Percentiles rank a stretch among this genome's conserved stretches.
These are phyloP conservation scores for Ceratocystis eucalypticola DNA, from an alignment of 2,329 filamentous ascomycete species.

Conservation along the genomic window DNA sequence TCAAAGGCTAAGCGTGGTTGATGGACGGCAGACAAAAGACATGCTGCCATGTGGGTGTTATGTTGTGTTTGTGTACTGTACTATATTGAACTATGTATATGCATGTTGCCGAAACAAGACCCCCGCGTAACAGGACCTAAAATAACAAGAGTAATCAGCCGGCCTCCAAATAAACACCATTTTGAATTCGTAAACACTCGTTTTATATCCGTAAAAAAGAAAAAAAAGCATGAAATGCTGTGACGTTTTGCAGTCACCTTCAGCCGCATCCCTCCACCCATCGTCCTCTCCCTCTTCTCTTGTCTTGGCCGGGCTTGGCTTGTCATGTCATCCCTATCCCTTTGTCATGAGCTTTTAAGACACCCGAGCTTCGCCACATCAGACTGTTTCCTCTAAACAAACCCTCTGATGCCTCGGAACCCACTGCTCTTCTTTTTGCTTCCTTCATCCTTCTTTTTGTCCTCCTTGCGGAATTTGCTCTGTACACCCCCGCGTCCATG, in stretches of 20 bases:
- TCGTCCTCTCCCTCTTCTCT: background rate
- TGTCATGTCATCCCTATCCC: background rate
- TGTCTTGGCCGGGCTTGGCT: background rate
- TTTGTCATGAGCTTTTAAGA: background rate
- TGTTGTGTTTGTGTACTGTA: too few relatives aligned
- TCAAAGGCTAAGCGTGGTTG: background rate
- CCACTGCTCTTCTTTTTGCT: slow-evolving; percentile 28
- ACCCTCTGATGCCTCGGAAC: slow-evolving; percentile 27
- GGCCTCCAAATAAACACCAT: background rate
- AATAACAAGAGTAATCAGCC: background rate
- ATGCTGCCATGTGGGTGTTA: background rate
- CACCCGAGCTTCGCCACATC: background rate
- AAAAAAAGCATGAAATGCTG: too few relatives aligned
- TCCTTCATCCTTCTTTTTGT: slow-evolving; percentile 31
- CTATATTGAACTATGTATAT: background rate
- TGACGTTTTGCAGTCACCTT: background rate
- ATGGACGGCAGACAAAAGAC: background rate
- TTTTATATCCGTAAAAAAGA: background rate
- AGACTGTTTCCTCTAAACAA: slow-evolving; percentile 19
- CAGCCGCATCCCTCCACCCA: background rate
- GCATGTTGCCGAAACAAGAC: background rate
- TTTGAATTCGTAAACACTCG: slow-evolving; percentile 3
- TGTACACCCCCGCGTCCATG: slow-evolving; percentile 14
- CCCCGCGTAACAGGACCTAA: background rate
- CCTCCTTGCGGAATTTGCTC: slow-evolving; percentile 30